phyloP scores from a whole-genome alignment of 164 flowering plant genomes.

The Berberis vulgaris region DNA sequence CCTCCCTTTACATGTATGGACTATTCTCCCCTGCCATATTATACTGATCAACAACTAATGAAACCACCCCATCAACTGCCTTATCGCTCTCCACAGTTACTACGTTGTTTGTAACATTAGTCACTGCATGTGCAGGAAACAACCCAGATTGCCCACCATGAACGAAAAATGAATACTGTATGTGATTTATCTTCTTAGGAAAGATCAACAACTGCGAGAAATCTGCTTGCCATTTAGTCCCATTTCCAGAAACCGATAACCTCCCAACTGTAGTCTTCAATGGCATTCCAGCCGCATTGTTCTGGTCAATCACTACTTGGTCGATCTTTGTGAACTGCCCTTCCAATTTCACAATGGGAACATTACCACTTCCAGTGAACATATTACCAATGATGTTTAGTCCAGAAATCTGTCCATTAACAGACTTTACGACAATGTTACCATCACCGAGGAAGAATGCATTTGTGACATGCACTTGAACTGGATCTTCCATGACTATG shows the following conservation, averaged over 20 bases:
- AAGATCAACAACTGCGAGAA: slow-evolving; percentile 35
- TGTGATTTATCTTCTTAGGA: slow-evolving; percentile 35
- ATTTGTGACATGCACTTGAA: slow-evolving; percentile 43
- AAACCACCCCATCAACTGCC: slow-evolving; percentile 27
- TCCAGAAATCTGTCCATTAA: slow-evolving; percentile 35
- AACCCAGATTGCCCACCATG: slow-evolving; percentile 4
- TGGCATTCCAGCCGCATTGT: slow-evolving; percentile 40
- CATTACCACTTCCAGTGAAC: slow-evolving; percentile 27
- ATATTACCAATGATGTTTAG: slow-evolving; percentile 40
- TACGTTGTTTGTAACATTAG: slow-evolving; percentile 30
- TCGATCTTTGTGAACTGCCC: slow-evolving; percentile 31
- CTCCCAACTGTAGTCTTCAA: slow-evolving; percentile 40
- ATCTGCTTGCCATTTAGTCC: slow-evolving; percentile 41
- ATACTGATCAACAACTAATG: slow-evolving; percentile 35
- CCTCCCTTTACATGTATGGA: slow-evolving; percentile 6
- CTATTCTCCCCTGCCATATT: slow-evolving; percentile 18
- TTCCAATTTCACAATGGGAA: slow-evolving; percentile 26
- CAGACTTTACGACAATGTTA: slow-evolving; percentile 33
- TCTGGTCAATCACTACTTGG: slow-evolving; percentile 46
- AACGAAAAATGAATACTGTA: slow-evolving; percentile 37
- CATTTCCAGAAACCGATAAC: slow-evolving; percentile 29
- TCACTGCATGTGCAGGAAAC: slow-evolving; percentile 29
- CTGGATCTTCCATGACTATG: slow-evolving; percentile 51
- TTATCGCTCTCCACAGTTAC: slow-evolving; percentile 41
- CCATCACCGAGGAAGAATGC: slow-evolving; percentile 49